phyloP scores from a whole-genome alignment of 2,329 filamentous ascomycete species.

The Botryotinia globosa region DNA sequence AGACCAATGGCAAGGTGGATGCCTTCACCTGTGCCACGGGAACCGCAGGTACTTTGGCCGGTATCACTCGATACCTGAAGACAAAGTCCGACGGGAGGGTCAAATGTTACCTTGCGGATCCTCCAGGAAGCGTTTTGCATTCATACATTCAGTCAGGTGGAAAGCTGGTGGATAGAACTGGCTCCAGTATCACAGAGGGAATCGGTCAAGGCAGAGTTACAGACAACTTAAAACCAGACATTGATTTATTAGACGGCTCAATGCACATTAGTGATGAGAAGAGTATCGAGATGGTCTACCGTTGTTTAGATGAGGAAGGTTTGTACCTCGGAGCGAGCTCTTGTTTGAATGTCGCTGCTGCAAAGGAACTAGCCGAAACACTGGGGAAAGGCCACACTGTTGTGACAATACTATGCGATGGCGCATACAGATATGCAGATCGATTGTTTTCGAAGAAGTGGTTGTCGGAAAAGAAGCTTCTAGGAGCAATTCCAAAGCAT shows the following conservation, averaged over 20 bases:
- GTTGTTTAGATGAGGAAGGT: conserved; percentile 92
- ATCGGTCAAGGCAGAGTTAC: conserved; percentile 96
- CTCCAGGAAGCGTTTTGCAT: conserved; percentile 88
- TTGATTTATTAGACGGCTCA: conserved; percentile 80
- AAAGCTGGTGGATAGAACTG: conserved; percentile 74
- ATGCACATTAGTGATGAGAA: conserved; percentile 86
- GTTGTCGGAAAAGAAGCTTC: conserved; percentile 80
- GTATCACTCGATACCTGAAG: conserved; percentile 85
- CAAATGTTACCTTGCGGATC: conserved; percentile 87
- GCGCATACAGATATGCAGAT: conserved; percentile 96
- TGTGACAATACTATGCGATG: conserved; percentile 91
- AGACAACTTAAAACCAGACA: conserved; percentile 86
- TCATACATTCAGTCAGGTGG: conserved; percentile 86
- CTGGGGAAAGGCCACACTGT: conserved; percentile 86
- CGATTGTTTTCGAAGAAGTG: conserved; percentile 88
- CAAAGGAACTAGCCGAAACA: conserved; percentile 88
- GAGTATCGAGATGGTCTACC: conserved; percentile 96
- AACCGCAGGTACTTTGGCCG: conserved; percentile 87
- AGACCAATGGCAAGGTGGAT: conserved; percentile 81
- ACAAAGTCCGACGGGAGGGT: conserved; percentile 73
- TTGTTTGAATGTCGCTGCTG: conserved; percentile 90
- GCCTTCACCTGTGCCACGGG: conserved; percentile 96
- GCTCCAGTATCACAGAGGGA: conserved; percentile 92
- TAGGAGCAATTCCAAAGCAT: conserved; percentile 77
- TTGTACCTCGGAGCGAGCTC: conserved; percentile 93